These are phyloP conservation scores for Pythium plurisporium DNA, from an alignment of 352 stramenopile species.

Conservation along the genomic window DNA sequence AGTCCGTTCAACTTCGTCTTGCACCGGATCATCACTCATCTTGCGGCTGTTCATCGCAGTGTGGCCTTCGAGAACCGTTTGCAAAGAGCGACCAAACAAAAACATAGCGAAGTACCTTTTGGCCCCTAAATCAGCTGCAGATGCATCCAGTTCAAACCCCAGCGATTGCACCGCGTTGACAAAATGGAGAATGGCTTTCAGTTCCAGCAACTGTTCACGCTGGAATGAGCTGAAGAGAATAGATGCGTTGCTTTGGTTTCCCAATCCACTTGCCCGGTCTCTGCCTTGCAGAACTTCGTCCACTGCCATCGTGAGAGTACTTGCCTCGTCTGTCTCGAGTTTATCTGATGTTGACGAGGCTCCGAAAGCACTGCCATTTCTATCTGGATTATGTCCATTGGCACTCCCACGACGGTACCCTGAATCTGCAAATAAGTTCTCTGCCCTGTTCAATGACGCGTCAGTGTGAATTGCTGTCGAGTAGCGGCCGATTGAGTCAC, in stretches of 20 bases:
- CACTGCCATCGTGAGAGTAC: constrained; percentile 20
- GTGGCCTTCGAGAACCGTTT: constrained; percentile 31
- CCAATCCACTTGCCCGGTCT: not conserved
- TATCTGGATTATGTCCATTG: not conserved
- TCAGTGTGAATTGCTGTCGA: constrained; percentile 61
- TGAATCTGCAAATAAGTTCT: constrained; percentile 53
- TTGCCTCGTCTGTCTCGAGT: constrained; percentile 15
- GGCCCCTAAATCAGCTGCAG: constrained; percentile 63
- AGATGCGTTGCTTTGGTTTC: constrained; percentile 30
- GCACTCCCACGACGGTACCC: not conserved
- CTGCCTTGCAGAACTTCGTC: constrained; percentile 17
- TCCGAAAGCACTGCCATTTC: not conserved
- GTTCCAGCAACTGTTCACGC: constrained; percentile 62
- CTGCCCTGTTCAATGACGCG: constrained; percentile 59
- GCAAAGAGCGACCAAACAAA: constrained; percentile 59
- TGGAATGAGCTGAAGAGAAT: constrained; percentile 64
- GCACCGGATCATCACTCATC: constrained; percentile 10
- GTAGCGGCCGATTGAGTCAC: constrained; percentile 66
- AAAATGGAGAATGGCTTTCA: constrained; percentile 66
- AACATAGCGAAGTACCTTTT: constrained; percentile 75
- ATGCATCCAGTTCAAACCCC: constrained; percentile 72
- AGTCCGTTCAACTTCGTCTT: constrained; percentile 14
- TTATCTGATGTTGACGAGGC: not conserved
- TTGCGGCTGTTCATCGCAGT: constrained; percentile 19
- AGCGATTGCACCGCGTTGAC: constrained; percentile 68